Conservation (phyloP, 139 green algal genomes). For the Marvania coccoides region DNA sequence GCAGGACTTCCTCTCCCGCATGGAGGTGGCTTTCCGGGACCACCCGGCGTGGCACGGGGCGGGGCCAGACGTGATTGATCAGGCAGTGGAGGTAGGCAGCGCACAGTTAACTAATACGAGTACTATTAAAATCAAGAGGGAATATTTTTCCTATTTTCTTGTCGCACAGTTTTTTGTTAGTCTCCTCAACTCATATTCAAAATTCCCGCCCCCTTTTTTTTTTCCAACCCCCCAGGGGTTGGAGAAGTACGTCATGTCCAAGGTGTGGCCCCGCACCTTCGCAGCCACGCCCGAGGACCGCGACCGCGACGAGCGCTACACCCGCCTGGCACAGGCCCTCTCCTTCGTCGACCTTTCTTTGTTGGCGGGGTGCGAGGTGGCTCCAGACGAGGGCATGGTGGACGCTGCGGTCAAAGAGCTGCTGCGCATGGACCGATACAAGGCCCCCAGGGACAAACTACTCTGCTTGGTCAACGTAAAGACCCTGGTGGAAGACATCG, state of each 20-base stretch:
- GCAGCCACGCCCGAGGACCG: slow-evolving; percentile 45
- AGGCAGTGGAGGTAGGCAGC: slow-evolving; percentile 57
- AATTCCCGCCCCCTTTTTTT: background rate
- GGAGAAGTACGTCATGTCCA: slow-evolving; percentile 97
- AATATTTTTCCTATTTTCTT: background rate
- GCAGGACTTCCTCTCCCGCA: slow-evolving; percentile 74
- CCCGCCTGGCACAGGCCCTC: slow-evolving; percentile 38
- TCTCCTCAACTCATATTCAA: background rate
- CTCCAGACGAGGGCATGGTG: slow-evolving; percentile 27
- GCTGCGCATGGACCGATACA: slow-evolving; percentile 77
- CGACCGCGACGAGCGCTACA: slow-evolving; percentile 69
- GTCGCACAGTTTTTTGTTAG: background rate
- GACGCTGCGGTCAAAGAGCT: slow-evolving; percentile 69
- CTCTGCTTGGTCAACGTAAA: slow-evolving; percentile 85
- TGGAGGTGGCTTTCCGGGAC: slow-evolving; percentile 61
- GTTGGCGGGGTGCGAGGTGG: slow-evolving; percentile 58
- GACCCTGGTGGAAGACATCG: slow-evolving; percentile 21
- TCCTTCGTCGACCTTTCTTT: slow-evolving; percentile 70
- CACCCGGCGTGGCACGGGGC: slow-evolving; percentile 77
- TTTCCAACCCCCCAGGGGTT: slow-evolving; percentile 57
- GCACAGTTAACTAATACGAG: background rate
- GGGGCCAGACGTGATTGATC: slow-evolving; percentile 51
- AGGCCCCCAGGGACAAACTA: slow-evolving; percentile 95
- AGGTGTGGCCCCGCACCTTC: slow-evolving; percentile 83
- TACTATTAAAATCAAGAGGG: background rate